Percentiles rank a stretch among this genome's conserved stretches.
Conservation (phyloP, 2,329 filamentous ascomycete genomes). For the Didymella keratinophila region DNA sequence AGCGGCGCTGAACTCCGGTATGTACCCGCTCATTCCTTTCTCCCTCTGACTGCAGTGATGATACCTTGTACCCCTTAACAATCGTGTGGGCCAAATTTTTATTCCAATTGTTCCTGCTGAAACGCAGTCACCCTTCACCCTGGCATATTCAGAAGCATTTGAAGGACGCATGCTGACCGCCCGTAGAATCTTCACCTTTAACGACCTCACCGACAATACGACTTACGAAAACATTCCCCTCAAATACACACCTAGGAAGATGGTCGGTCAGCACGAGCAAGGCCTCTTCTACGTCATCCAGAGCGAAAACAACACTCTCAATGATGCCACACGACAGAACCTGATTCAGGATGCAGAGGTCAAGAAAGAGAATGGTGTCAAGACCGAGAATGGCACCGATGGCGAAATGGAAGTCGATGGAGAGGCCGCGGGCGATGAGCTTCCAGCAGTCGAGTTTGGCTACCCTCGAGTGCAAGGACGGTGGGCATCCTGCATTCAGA, state of each 20-base stretch:
- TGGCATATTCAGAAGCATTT: background rate
- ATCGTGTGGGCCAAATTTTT: slow-evolving; percentile 59
- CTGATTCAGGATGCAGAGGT: slow-evolving; percentile 72
- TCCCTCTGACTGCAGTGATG: slow-evolving; percentile 63
- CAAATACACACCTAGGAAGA: slow-evolving; percentile 86
- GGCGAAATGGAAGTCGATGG: slow-evolving; percentile 33
- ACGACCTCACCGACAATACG: slow-evolving; percentile 84
- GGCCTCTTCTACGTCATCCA: slow-evolving; percentile 94
- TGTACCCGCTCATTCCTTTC: slow-evolving; percentile 48
- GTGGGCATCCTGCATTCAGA: slow-evolving; percentile 95
- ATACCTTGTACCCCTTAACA: slow-evolving; percentile 59
- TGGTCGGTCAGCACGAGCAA: slow-evolving; percentile 86
- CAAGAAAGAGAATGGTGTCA: slow-evolving; percentile 25
- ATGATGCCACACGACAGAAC: slow-evolving; percentile 76
- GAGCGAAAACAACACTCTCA: slow-evolving; percentile 89
- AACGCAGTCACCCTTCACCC: slow-evolving; percentile 35
- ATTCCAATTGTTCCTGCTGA: slow-evolving; percentile 99
- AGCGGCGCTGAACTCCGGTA: slow-evolving; percentile 89
- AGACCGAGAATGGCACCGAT: slow-evolving; percentile 51
- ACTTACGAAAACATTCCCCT: slow-evolving; percentile 87
- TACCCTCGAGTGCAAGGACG: slow-evolving; percentile 83
- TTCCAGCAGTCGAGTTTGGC: slow-evolving; percentile 85
- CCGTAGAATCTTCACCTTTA: slow-evolving; percentile 83
- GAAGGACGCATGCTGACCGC: slow-evolving; percentile 21
- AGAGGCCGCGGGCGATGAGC: slow-evolving; percentile 54